Evolutionary conservation across 805 yeast species (phyloP).

Genomic region (Lipomyces orientalis): DNA sequence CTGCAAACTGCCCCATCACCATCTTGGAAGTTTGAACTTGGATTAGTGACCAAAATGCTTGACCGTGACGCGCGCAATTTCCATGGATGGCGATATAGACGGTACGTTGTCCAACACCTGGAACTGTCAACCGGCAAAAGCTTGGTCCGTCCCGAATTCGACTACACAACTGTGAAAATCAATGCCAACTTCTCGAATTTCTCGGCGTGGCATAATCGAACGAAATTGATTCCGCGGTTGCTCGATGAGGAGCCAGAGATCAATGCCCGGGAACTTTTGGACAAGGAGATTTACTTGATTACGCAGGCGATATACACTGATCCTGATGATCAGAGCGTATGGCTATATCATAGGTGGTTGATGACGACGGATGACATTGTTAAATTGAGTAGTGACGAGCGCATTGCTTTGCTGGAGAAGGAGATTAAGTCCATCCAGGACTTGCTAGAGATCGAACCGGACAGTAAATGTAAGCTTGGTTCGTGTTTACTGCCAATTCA

Average conservation of each 20-base stretch:
- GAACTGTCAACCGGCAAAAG: conserved; percentile 43
- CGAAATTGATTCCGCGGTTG: conserved; percentile 66
- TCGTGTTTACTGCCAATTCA: conserved; percentile 51
- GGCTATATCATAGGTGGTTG: conserved; percentile 90
- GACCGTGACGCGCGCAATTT: conserved; percentile 78
- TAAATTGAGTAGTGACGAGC: conserved; percentile 44
- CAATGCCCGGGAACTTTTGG: conserved; percentile 36
- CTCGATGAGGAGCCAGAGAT: conserved; percentile 44
- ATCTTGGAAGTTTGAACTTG: conserved; percentile 75
- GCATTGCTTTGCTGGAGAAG: conserved; percentile 49
- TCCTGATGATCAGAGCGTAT: conserved; percentile 90
- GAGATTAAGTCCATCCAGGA: conserved; percentile 61
- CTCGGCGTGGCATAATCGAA: conserved; percentile 94
- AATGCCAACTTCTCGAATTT: conserved; percentile 86
- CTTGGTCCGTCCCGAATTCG: conserved; percentile 61
- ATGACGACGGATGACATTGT: conserved; percentile 48
- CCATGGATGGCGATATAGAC: conserved; percentile 95
- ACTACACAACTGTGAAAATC: conserved; percentile 78
- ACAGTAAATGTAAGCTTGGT: conserved; percentile 57
- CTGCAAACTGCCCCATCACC: conserved; percentile 55
- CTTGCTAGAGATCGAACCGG: conserved; percentile 73
- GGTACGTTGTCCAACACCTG: conserved; percentile 61
- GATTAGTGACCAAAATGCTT: conserved; percentile 69
- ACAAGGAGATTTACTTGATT: conserved; percentile 67
- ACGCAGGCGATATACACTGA: conserved; percentile 90